Base-by-base conservation (phyloP, 2,329 filamentous ascomycete genomes). In the Penicillium sp. region DNA sequence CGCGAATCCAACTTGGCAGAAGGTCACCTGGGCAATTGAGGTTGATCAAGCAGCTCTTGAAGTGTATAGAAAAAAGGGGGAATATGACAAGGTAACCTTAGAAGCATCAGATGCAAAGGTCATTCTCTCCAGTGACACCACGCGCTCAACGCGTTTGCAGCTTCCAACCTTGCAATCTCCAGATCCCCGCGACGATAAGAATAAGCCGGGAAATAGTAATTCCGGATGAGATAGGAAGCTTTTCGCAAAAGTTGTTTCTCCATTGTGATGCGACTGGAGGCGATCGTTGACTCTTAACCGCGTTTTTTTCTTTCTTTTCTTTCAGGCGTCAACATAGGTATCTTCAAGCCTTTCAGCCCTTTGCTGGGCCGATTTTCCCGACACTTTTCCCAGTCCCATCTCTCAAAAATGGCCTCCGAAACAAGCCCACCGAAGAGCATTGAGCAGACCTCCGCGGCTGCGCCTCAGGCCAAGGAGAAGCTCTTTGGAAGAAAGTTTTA, bases 401-500 rank as follows among this genome's bases (percentile, higher is more conserved):
- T 62, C 59, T 43, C 33, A 19, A 71, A 62, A 66, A 74, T 73
- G 71, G 62, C 65, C 10, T 58, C 69, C 45, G 55, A 60, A 57
- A 35, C 54, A 49, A 51, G 57, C 54, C 48, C 63, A 47, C 58
- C 62, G 47, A 59, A 64, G 49, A 61, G 57, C 52, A 27, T 49
- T 51, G 62, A 62, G 57, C 62, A 62, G 51, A 61, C 59, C 60
- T 65, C 69, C 55, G 38, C 64, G 35, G 36, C 48, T 33, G 42
- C 38, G n/a, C 10, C 51, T 41, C 57, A 64, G 35, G 55, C 61
- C n/a, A 58, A 57, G 55, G 66, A 69, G 61, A 96, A 93, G 74
- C 79, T 96, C 23, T 86, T 89, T 67, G 94, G 94, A 0, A 82
- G 94, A 57, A 90, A 89, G 13, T 97, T 99, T 73, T 99, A 97